Base-by-base conservation (phyloP, 2,329 filamentous ascomycete genomes). In the Mycosphaerella sp. region DNA sequence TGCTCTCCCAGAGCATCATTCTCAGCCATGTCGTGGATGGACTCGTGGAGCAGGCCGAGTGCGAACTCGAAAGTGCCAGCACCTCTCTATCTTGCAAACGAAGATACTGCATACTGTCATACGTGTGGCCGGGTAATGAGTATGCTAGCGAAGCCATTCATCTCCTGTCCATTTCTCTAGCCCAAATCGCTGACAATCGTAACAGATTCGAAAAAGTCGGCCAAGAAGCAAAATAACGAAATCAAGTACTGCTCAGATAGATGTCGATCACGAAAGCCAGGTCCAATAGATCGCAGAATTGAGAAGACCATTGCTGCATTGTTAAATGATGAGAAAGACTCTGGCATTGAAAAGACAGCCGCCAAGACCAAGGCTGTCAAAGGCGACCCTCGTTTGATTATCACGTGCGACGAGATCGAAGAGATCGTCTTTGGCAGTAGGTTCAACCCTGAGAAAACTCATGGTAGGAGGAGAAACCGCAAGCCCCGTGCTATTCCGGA, bases 241-340 rank as follows among this genome's bases (percentile, higher is more conserved):
- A 64, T 73, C 28, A 81, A 79, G 55, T 83, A 81, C 68, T 82
- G 80, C 66, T 82, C 79, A 0, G 68, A 73, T 41, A 68, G 75
- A 34, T 83, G 79, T 57, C 70, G 77, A 16, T 70, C 70, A 30
- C 71, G 71, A 34, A 81, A 80, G 12, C 58, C 60, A 1, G 56
- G 53, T 4, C 58, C 60, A 6, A 44, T 63, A 8, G 79, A 81
- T 58, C 70, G 71, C 2, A 72, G 73, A 50, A 79, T 82, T 39
- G 79, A 82, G 62, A 65, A 62, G 6, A 70, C 70, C 0, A 79
- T 81, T 48, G 70, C 73, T 1, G 64, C 66, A 2, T 55, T 73
- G 1, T 61, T 75, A 2, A 66, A 70, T 21, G 71, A 62, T 39
- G 60, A 64, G 58, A 34, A 49, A 17, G 58, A 59, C 41, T 46